Base-by-base conservation (phyloP, 768 basidiomycete species). In the Auricularia auricula-judae region DNA sequence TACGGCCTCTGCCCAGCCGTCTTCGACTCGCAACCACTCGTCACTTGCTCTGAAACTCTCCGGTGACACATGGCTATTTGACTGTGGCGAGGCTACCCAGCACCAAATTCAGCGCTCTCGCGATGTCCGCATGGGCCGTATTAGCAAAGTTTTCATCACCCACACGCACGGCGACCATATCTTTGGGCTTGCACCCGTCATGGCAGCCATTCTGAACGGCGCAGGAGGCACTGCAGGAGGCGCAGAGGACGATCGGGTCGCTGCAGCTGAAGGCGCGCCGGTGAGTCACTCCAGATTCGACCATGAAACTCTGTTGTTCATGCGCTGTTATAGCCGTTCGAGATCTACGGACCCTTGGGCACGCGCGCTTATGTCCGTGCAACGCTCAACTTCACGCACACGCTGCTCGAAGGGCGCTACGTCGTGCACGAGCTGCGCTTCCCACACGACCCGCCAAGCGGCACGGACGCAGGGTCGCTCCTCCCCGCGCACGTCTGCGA, bases 141-240 rank as follows among this genome's bases (percentile, higher is more conserved):
- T 93, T 60, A 80, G 82, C 65, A 92, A 91, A 73, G 83, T 95
- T 34, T 93, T 93, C 72, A 85, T 94, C 66, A 93, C 93, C 1
- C 93, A 95, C 75, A 88, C 88, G 0, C 93, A 94, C 75, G 91
- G 90, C 3, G 88, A 91, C 73, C 89, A 93, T 72, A 88, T 91
- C 33, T 88, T 89, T 71, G 91, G 90, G 7, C 71, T 91, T 7
- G 69, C 85, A 23, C 87, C 88, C 4, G 72, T 92, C 42, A 78
- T 92, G 68, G 84, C 88, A 11, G 82, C 83, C 62, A 77, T 85
- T 54, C 72, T 88, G 65, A 91, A 92, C 65, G 91, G 91, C 43
- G 81, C 87, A 29, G 90, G 90, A 18, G 88, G 88, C 12, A 79
- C 76, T 64, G 73, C 79, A 7, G 8, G 8, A 44, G 83, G 84